Percentiles rank a stretch among this genome's conserved stretches.
Evolutionary conservation across 2,329 filamentous ascomycete species (phyloP).

Genomic region (Akanthomyces dipterigenus): DNA sequence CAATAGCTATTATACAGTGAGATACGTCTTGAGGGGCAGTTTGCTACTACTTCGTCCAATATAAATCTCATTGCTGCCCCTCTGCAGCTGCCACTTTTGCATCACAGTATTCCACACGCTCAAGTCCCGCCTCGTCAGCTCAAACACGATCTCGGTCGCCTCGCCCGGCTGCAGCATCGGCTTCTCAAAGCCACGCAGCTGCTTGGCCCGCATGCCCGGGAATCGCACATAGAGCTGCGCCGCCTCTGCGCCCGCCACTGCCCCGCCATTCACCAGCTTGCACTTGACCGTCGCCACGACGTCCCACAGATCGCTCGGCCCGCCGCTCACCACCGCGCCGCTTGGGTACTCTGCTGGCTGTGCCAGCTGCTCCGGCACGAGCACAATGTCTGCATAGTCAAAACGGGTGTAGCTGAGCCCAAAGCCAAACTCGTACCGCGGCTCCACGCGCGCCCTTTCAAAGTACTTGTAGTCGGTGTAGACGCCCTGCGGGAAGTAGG

Average conservation of each 20-base stretch:
- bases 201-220: conserved; percentile 42
- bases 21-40: conserved; percentile 28
- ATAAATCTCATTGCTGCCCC: conserved; percentile 36
- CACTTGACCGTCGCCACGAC: conserved; percentile 33
- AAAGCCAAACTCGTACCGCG: conserved; percentile 50
- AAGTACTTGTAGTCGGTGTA: conserved; percentile 51
- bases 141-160: conserved; percentile 41
- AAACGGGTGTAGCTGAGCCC: conserved; percentile 52
- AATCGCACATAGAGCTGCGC: conserved; percentile 43
- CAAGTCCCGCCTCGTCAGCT: conserved; percentile 55
- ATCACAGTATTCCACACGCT: conserved; percentile 57
- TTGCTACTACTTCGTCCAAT: conserved; percentile 43
- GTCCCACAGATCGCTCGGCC: conserved; percentile 42
- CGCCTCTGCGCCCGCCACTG: conserved; percentile 37
- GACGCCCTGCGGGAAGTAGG: conserved; percentile 44
- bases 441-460: conserved; percentile 39
- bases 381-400: conserved; percentile 36
- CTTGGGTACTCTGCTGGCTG: conserved; percentile 30
- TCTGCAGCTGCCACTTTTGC: conserved; percentile 53
- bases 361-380: conserved; percentile 24
- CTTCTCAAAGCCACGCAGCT: conserved; percentile 62
- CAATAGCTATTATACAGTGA: background rate
- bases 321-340: conserved; percentile 35
- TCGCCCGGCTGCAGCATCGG: conserved; percentile 39
- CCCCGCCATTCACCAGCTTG: conserved; percentile 36